Base-by-base conservation (phyloP, 2,329 filamentous ascomycete genomes). In the Aureobasidium lini region DNA sequence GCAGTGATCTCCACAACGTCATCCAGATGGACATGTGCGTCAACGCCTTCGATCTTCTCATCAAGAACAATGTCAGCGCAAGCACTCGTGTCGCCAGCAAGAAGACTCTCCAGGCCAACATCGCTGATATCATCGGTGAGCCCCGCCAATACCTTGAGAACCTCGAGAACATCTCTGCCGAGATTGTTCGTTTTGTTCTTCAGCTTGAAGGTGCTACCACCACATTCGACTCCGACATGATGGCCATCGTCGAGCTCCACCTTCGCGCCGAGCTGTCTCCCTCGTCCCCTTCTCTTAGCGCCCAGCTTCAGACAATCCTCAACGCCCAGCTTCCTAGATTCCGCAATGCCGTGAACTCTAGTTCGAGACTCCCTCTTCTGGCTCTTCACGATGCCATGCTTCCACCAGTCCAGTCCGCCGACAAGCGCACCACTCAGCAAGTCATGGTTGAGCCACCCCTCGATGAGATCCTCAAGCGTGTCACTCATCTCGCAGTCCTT, bases 401-500 rank as follows among this genome's bases (percentile, higher is more conserved):
- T 10, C 65, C 69, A 8, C 62, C 63, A 1, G 57, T 62, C 13
- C 50, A 59, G 15, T 28, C 61, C 37, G 57, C 50, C 63, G 66
- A 34, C 66, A 64, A 62, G 60, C n/a, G 32, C 60, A 9, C 44
- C 39, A n/a, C 44, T 42, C n/a, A 29, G 6, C 18, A 16, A 4
- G 18, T 15, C 13, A 28, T 52, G 44, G 6, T 47, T 53, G 34
- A 36, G 54, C 18, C 61, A 40, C 43, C 62, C 59, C 32, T 64
- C 31, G 65, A 69, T 28, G 86, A 90, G 61, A 83, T 96, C 71
- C 84, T 89, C 1, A 87, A 85, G 46, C 84, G 89, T 47, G 79
- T 96, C 53, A 87, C 90, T 6, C 93, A 96, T 68, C 84, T 96
- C 46, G 85, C 89, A 13, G 80, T 94, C 6, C 76, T 97, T 28